Evolutionary conservation across 306 rosid genomes (phyloP).

Genomic region (cucumber (Cucumis sativus)): DNA sequence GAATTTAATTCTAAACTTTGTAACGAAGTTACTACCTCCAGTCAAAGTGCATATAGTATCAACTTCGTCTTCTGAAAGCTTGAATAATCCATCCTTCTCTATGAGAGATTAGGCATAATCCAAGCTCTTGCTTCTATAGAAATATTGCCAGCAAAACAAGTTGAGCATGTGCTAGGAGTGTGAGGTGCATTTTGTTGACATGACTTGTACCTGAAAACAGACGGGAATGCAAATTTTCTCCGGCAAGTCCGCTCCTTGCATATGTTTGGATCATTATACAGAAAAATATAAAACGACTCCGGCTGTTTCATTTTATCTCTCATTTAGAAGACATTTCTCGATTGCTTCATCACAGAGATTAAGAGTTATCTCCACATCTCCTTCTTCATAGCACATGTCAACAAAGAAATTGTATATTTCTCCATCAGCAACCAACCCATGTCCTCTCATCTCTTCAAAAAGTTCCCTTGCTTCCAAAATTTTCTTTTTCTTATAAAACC

Average conservation of each 20-base stretch:
- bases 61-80: constrained; percentile 46
- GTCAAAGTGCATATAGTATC: constrained; percentile 55
- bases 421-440: constrained; percentile 53
- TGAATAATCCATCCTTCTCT: constrained; percentile 70
- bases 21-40: constrained; percentile 33
- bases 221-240: constrained; percentile 82
- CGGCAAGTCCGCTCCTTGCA: no score
- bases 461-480: constrained; percentile 50
- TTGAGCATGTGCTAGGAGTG: constrained; percentile 12
- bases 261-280: neutral
- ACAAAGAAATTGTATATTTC: constrained; percentile 70
- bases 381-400: constrained; percentile 63
- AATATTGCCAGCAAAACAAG: constrained; percentile 11
- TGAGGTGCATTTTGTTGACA: neutral
- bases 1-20: constrained; percentile 1
- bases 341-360: constrained; percentile 81
- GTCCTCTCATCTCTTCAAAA: constrained; percentile 76
- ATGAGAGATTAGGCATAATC: constrained; percentile 56
- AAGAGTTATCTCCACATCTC: constrained; percentile 57
- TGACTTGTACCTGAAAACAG: constrained; percentile 55
- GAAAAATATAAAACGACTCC: neutral
- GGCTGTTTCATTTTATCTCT: neutral
- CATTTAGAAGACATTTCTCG: constrained; percentile 53
- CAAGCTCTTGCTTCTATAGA: constrained; percentile 72
- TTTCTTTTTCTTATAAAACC: constrained; percentile 63